Percentiles rank a stretch among this genome's conserved stretches.
Evolutionary conservation across 139 green algal genomes (phyloP).

Genomic region (Chlorella ohadii): DNA sequence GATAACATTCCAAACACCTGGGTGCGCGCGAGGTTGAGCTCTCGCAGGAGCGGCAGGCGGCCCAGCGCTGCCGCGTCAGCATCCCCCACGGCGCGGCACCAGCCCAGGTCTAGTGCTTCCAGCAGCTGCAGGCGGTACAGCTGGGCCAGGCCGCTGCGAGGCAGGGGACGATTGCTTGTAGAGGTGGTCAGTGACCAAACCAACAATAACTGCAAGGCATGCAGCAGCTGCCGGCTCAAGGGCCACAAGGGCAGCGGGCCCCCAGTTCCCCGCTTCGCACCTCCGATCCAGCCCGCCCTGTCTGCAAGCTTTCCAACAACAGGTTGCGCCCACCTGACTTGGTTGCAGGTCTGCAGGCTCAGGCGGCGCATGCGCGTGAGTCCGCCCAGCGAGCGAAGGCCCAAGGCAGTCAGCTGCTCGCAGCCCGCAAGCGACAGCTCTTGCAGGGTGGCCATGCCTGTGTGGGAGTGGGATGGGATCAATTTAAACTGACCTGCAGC

Average conservation of each 20-base stretch:
- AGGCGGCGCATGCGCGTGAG: slow-evolving; percentile 33
- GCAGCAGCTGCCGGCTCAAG: too few relatives aligned
- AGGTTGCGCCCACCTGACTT: slow-evolving; percentile 7
- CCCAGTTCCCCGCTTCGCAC: too few relatives aligned
- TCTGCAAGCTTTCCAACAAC: too few relatives aligned
- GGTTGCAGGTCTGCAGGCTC: slow-evolving; percentile 43
- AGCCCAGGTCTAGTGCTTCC: slow-evolving; percentile 50
- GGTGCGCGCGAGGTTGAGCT: slow-evolving; percentile 46
- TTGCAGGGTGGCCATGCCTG: slow-evolving; percentile 39
- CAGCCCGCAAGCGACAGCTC: slow-evolving; percentile 47
- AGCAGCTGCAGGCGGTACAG: background rate
- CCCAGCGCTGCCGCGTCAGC: slow-evolving; percentile 40
- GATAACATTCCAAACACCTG: background rate
- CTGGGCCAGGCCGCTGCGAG: background rate
- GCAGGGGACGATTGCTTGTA: too few relatives aligned
- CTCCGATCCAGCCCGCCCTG: too few relatives aligned
- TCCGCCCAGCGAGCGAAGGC: slow-evolving; percentile 11
- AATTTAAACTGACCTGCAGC: too few relatives aligned
- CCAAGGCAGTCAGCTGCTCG: slow-evolving; percentile 34
- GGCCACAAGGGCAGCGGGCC: too few relatives aligned
- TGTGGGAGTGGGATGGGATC: background rate
- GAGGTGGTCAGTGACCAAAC: too few relatives aligned
- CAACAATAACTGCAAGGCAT: too few relatives aligned
- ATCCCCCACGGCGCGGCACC: slow-evolving; percentile 47
- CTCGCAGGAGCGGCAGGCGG: slow-evolving; percentile 27